Evolutionary conservation across 192 early-diverging fungal genomes (phyloP).

Genomic region (Piromyces finnis): DNA sequence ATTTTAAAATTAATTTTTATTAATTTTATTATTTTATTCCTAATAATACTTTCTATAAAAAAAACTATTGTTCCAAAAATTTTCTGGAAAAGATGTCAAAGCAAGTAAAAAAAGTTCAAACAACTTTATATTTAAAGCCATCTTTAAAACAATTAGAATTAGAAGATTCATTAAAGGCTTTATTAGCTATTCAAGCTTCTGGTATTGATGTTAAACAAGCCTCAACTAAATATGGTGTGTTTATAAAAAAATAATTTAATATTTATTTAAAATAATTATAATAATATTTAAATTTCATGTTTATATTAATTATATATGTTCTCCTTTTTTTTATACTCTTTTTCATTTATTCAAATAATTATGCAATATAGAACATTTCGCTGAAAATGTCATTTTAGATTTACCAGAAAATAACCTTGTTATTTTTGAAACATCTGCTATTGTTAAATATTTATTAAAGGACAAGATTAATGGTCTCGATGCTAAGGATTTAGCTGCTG

Average conservation of each 20-base stretch:
- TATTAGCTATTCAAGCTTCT: neutral
- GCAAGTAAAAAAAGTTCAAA: neutral
- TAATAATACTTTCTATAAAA: too few relatives aligned
- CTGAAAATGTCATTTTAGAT: neutral
- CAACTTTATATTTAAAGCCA: neutral
- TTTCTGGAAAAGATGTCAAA: neutral
- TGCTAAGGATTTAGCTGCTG: neutral
- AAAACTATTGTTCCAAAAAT: too few relatives aligned
- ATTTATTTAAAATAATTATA: neutral
- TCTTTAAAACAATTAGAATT: neutral
- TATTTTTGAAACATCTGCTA: neutral
- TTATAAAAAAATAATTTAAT: neutral
- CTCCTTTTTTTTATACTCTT: too few relatives aligned
- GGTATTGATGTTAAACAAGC: neutral
- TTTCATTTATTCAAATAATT: too few relatives aligned
- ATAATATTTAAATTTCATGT: too few relatives aligned
- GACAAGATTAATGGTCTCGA: neutral
- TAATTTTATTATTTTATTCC: too few relatives aligned
- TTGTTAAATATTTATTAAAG: neutral
- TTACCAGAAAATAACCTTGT: neutral
- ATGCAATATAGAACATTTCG: neutral
- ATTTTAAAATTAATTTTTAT: too few relatives aligned
- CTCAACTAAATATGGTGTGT: neutral
- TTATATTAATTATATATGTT: too few relatives aligned
- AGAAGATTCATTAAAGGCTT: neutral